A percentile compares a stretch with the other conserved stretches of the same genome.
Conservation (phyloP, 129 eudicot genomes). For the Daucus carota region DH1_v3.0 NC_030382.2:35105501-35106000, state of each 20-base stretch:
- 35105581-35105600: not conserved
- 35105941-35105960: not conserved
- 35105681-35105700: conserved; percentile 46
- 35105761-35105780: not conserved
- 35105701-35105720: conserved; percentile 46
- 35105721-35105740: conserved; percentile 85
- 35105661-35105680: conserved; percentile 28
- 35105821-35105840: conserved; percentile 91
- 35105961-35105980: not conserved
- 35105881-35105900: conserved; percentile 95
- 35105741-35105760: not conserved
- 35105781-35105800: not conserved
- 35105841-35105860: conserved; percentile 98
- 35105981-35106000: conserved; percentile 31
- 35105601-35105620: not conserved
- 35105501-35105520: conserved; percentile 64
- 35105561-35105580: conserved; percentile 4
- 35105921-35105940: not conserved
- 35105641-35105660: conserved; percentile 21
- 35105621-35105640: not conserved
- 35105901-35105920: conserved; percentile 34
- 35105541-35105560: conserved; percentile 94
- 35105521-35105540: conserved; percentile 72
- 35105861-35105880: conserved; percentile 97
- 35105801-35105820: conserved; percentile 35